Conservation (phyloP, 1,139 yeast species). For the Hansenula lynferdii region DNA sequence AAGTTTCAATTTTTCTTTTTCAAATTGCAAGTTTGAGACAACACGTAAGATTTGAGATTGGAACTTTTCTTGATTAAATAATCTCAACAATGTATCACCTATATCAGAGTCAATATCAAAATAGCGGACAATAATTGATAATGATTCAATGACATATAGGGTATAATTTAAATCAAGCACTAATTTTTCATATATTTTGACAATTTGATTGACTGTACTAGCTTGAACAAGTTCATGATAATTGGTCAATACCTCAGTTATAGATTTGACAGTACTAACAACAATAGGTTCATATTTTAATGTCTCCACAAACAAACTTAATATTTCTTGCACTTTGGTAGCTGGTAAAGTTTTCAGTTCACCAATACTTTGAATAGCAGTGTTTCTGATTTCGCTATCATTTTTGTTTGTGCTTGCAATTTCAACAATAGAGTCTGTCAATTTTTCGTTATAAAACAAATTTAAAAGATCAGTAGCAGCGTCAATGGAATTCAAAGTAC, state of each 20-base stretch:
- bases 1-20: slow-evolving; percentile 9
- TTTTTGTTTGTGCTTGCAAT: slow-evolving; percentile 20
- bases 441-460: slow-evolving; percentile 16
- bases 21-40: slow-evolving; percentile 16
- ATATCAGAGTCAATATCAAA: slow-evolving; percentile 14
- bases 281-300: slow-evolving; percentile 35
- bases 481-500: slow-evolving; percentile 45
- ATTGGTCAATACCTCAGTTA: slow-evolving; percentile 24
- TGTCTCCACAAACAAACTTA: slow-evolving; percentile 22
- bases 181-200: slow-evolving; percentile 12
- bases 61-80: slow-evolving; percentile 12
- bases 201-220: slow-evolving; percentile 11
- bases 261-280: slow-evolving; percentile 30
- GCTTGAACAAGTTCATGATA: slow-evolving; percentile 12
- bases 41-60: slow-evolving; percentile 20
- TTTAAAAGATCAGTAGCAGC: slow-evolving; percentile 35
- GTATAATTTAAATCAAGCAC: slow-evolving; percentile 9
- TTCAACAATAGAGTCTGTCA: slow-evolving; percentile 18
- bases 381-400: slow-evolving; percentile 22
- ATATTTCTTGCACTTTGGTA: slow-evolving; percentile 17
- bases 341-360: slow-evolving; percentile 18
- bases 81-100: slow-evolving; percentile 11
- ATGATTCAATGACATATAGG: slow-evolving; percentile 17
- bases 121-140: slow-evolving; percentile 14
- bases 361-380: slow-evolving; percentile 19